Conservation (phyloP, 108 stramenopile species). For the Discostella stelligeroides region DNA sequence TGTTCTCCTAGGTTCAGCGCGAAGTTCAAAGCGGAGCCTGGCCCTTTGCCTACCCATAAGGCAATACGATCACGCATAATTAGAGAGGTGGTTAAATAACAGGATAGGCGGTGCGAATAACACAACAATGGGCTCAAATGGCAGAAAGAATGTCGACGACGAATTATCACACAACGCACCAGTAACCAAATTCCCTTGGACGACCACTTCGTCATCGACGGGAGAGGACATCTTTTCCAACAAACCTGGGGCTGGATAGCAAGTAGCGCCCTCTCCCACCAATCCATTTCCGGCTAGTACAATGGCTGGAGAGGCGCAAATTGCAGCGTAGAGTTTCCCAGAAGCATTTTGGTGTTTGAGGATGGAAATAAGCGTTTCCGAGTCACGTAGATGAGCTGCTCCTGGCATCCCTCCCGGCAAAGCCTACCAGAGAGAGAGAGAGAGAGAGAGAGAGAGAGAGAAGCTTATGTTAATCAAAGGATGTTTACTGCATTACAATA, state of each 20-base stretch:
- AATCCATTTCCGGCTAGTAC: constrained; percentile 78
- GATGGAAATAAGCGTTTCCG: constrained; percentile 56
- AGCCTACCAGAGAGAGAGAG: too few species aligned
- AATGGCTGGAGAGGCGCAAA: constrained; percentile 91
- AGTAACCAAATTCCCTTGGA: constrained; percentile 70
- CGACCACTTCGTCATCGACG: constrained; percentile 67
- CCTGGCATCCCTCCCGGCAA: constrained; percentile 87
- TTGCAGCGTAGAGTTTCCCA: constrained; percentile 72
- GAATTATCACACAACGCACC: not conserved
- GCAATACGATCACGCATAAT: too few species aligned
- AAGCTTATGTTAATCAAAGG: too few species aligned
- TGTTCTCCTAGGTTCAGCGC: constrained; percentile 58
- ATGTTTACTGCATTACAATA: too few species aligned
- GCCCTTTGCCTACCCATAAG: constrained; percentile 55
- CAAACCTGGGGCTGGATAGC: constrained; percentile 87
- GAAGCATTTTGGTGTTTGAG: constrained; percentile 72
- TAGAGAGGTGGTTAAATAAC: too few species aligned
- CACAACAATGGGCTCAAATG: not conserved
- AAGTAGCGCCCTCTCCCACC: constrained; percentile 78
- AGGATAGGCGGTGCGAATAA: too few species aligned
- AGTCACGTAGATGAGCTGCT: constrained; percentile 84
- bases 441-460: too few species aligned
- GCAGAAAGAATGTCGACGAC: too few species aligned
- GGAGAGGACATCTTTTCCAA: constrained; percentile 57
- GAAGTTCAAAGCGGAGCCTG: constrained; percentile 79